A percentile compares a stretch with the other conserved stretches of the same genome.
These are phyloP conservation scores for Tephrocybe sp. DNA, from an alignment of 768 basidiomycete genomes.

Conservation along the genomic window DNA sequence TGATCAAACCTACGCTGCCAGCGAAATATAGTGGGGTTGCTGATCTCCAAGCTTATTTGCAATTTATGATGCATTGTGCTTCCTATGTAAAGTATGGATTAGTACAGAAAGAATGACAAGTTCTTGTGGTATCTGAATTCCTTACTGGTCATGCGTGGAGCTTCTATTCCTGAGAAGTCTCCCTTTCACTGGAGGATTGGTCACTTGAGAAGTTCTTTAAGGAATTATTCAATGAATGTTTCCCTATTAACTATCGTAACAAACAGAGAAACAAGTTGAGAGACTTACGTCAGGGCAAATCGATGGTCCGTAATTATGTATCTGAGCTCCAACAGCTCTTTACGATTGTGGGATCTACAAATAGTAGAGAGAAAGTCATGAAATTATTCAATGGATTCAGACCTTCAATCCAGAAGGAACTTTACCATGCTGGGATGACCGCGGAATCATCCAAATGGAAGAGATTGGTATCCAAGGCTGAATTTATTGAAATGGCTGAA, in stretches of 20 bases:
- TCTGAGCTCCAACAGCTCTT: slow-evolving; percentile 30
- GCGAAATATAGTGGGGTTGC: slow-evolving; percentile 16
- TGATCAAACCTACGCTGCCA: slow-evolving; percentile 19
- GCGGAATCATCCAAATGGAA: slow-evolving; percentile 23
- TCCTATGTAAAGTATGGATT: slow-evolving; percentile 16
- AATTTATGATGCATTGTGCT: slow-evolving; percentile 18
- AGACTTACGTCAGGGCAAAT: slow-evolving; percentile 21
- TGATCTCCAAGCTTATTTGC: slow-evolving; percentile 8
- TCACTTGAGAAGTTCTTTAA: slow-evolving; percentile 2
- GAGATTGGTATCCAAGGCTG: neutral
- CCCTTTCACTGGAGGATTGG: neutral
- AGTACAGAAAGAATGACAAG: neutral
- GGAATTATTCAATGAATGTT: slow-evolving; percentile 11
- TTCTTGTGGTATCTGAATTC: neutral
- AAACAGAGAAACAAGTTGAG: slow-evolving; percentile 26
- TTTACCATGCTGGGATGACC: slow-evolving; percentile 26
- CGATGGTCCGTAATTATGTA: slow-evolving; percentile 27
- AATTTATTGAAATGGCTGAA: slow-evolving; percentile 19
- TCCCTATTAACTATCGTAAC: slow-evolving; percentile 20
- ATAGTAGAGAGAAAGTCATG: slow-evolving; percentile 26
- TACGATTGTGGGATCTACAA: slow-evolving; percentile 26
- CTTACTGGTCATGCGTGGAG: neutral
- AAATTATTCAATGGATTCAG: slow-evolving; percentile 33
- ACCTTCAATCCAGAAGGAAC: slow-evolving; percentile 24
- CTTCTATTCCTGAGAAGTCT: slow-evolving; percentile 5